Evolutionary conservation across 1,139 yeast genomes (phyloP), one percentile per base, ranked within the genome.

Genomic region (Suhomyces bolitotheri): DNA sequence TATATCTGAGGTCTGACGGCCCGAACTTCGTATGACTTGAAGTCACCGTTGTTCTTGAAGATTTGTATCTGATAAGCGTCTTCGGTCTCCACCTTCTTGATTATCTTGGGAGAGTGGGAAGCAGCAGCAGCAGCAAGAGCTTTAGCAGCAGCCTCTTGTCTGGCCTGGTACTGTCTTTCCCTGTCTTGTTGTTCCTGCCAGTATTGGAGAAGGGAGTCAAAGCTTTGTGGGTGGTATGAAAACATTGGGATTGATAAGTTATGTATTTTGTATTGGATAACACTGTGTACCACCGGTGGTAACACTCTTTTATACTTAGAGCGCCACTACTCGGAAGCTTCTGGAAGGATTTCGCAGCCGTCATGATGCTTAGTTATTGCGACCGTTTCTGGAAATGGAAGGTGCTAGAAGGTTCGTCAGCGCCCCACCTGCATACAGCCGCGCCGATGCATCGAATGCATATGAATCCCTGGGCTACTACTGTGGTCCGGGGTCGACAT

Each of bases 41-140:
- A 70, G 48, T 58, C 51, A 5, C 73, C 73, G 25, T 45, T 53
- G 15, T 52, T 51, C 45, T 68, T 68, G 43, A 54, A 60, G 34
- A 70, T 59, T 40, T 69, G 72, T 34, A 68, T 60, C 42, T 66
- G 71, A 41, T 59, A 66, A 11, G 50, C 51, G 31, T 64, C 64
- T 30, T 64, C 71, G 12, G 63, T 51, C 44, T 69, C 74, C 13
- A 64, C 50, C 44, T 64, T 62, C 49, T 62, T 64, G 23, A 66
- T 47, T 11, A 65, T 58, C 42, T 59, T 60, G 8, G 72, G 72
- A 9, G 28, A 27, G 14, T 22, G 24, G 27, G 25, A 25, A 25
- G 39, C 34, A 16, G 33, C 33, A 22, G 35, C 36, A 26, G 36
- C 28, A 17, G 20, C 20, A 17, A 17, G 6, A 6, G 20, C 20